These are phyloP conservation scores for Flaveria brownii DNA, from an alignment of 129 eudicot species.

Conservation along the genomic window DNA sequence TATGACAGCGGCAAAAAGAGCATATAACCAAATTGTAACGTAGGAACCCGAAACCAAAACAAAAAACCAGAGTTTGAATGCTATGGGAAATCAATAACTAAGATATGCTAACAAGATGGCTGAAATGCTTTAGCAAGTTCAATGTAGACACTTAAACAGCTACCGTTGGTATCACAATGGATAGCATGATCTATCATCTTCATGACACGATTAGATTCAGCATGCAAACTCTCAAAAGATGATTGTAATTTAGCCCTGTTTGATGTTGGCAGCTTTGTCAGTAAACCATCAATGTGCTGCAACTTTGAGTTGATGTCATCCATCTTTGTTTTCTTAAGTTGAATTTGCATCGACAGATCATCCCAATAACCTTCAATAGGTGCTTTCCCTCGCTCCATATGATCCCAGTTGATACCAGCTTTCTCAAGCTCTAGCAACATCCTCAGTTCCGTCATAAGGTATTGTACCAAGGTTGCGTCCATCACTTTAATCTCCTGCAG, in stretches of 20 bases:
- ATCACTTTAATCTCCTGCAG: conserved; percentile 3
- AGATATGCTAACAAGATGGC: background rate
- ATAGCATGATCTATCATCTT: background rate
- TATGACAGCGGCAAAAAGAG: too few relatives aligned
- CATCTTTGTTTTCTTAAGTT: background rate
- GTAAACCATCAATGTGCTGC: conserved; percentile 11
- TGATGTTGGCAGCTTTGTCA: background rate
- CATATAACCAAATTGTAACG: background rate
- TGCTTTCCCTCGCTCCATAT: background rate
- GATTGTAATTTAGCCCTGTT: background rate
- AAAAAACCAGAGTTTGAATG: background rate
- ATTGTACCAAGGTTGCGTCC: background rate
- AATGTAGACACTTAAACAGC: background rate
- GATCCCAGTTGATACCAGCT: background rate
- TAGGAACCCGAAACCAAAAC: background rate
- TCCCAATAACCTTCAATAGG: background rate
- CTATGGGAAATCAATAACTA: background rate
- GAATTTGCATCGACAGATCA: background rate
- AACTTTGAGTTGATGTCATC: background rate
- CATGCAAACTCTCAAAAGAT: background rate
- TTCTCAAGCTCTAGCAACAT: background rate
- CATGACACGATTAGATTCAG: conserved; percentile 1
- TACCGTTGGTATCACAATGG: background rate
- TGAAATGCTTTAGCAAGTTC: background rate
- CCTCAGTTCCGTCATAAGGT: conserved; percentile 2